A percentile compares a stretch with the other conserved stretches of the same genome.
These are phyloP conservation scores for Schizonepeta tenuifolia DNA, from an alignment of 257 asterid genomes.

Conservation along the genomic window DNA sequence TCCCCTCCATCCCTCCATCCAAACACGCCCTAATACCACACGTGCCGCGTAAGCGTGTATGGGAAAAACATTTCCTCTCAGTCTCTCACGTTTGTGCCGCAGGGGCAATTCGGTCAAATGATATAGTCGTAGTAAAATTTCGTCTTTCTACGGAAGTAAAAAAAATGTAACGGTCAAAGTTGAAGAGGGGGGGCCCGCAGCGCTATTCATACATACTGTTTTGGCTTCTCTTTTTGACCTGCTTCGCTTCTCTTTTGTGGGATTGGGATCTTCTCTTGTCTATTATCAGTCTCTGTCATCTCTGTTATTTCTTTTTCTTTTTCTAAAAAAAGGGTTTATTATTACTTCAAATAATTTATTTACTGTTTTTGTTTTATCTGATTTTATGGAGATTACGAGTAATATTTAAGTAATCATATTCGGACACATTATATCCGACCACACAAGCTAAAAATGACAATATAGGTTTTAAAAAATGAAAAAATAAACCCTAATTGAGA, in stretches of 20 bases:
- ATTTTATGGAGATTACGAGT: neutral
- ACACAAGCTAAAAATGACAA: no score
- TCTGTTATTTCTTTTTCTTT: slow-evolving; percentile 26
- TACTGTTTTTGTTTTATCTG: neutral
- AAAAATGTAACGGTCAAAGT: slow-evolving; percentile 49
- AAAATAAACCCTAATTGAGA: no score
- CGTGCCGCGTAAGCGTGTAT: slow-evolving; percentile 25
- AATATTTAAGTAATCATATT: no score
- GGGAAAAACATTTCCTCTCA: neutral
- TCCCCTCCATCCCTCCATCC: neutral
- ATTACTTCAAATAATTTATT: neutral
- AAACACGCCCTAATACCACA: neutral
- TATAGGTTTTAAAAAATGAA: no score
- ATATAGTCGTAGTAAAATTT: no score
- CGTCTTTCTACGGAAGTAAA: neutral
- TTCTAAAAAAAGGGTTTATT: slow-evolving; percentile 10
- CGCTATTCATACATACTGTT: no score
- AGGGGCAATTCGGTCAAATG: slow-evolving; percentile 41
- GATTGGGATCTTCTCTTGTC: slow-evolving; percentile 50
- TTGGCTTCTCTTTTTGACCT: slow-evolving; percentile 54
- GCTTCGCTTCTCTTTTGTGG: slow-evolving; percentile 23
- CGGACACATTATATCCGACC: no score
- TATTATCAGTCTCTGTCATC: slow-evolving; percentile 51
- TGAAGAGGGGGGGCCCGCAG: neutral
- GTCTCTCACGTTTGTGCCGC: neutral